Evolutionary conservation across 2,329 filamentous ascomycete genomes (phyloP).

Genomic region (Microdochium paspali): DNA sequence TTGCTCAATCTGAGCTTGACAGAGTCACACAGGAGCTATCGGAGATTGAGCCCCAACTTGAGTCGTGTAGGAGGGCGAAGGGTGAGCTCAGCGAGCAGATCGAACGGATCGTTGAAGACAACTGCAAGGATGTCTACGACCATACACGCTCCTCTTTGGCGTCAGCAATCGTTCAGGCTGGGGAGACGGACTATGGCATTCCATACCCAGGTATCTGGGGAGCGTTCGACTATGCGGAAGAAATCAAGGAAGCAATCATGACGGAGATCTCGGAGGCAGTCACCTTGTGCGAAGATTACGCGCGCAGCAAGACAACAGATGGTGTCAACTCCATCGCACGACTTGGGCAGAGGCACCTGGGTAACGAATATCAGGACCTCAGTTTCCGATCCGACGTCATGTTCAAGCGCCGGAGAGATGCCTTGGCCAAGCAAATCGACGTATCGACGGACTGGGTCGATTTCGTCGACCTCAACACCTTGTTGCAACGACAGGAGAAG

Average conservation of each 20-base stretch:
- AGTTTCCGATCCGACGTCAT: slow-evolving; percentile 88
- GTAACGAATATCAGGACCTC: slow-evolving; percentile 75
- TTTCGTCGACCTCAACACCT: slow-evolving; percentile 78
- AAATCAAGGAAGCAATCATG: slow-evolving; percentile 85
- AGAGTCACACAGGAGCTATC: slow-evolving; percentile 72
- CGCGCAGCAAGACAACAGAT: slow-evolving; percentile 64
- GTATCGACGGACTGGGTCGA: slow-evolving; percentile 83
- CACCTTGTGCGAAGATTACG: slow-evolving; percentile 71
- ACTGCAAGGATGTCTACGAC: slow-evolving; percentile 77
- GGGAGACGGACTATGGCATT: slow-evolving; percentile 70
- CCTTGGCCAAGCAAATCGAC: slow-evolving; percentile 74
- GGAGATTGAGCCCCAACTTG: slow-evolving; percentile 76
- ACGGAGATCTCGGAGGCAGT: slow-evolving; percentile 77
- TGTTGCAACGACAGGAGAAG: slow-evolving; percentile 90
- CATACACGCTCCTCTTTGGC: slow-evolving; percentile 69
- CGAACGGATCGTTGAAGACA: slow-evolving; percentile 73
- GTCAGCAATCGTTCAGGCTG: slow-evolving; percentile 66
- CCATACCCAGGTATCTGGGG: slow-evolving; percentile 78
- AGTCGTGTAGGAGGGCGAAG: slow-evolving; percentile 73
- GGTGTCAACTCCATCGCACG: slow-evolving; percentile 85
- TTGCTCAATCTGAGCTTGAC: slow-evolving; percentile 76
- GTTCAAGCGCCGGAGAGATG: slow-evolving; percentile 79
- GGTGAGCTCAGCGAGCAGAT: slow-evolving; percentile 73
- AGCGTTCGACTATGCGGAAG: slow-evolving; percentile 87
- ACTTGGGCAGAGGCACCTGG: slow-evolving; percentile 79